These are phyloP conservation scores for Kitagawia praeruptora DNA, from an alignment of 129 eudicot species.

Conservation along the genomic window DNA sequence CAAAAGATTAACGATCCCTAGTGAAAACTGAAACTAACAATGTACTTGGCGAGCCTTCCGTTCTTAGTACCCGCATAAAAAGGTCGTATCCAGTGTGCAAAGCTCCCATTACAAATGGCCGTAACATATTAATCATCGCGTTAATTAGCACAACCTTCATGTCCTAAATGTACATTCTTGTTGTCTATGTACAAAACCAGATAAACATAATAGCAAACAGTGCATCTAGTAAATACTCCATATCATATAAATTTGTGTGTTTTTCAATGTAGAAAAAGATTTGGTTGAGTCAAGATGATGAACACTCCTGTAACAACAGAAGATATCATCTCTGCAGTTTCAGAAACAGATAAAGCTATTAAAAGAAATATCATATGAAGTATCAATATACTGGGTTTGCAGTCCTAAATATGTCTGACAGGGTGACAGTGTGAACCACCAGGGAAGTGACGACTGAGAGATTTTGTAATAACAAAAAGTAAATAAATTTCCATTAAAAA, in stretches of 20 bases:
- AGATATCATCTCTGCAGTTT: neutral
- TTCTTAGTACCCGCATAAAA: neutral
- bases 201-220: neutral
- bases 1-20: neutral
- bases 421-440: slow-evolving; percentile 4
- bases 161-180: neutral
- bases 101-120: neutral
- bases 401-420: neutral
- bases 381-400: slow-evolving; percentile 2
- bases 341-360: neutral
- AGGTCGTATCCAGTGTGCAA: neutral
- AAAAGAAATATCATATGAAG: neutral
- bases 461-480: neutral
- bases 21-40: neutral
- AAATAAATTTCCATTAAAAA: neutral
- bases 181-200: too few species aligned
- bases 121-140: neutral
- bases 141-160: neutral
- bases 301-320: neutral
- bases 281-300: neutral
- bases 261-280: neutral
- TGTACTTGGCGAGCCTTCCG: neutral
- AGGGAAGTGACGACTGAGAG: slow-evolving; percentile 6
- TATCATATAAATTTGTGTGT: neutral
- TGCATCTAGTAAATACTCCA: neutral